Evolutionary conservation across 2,329 filamentous ascomycete species (phyloP).

Genomic region (Xylaria digitata): DNA sequence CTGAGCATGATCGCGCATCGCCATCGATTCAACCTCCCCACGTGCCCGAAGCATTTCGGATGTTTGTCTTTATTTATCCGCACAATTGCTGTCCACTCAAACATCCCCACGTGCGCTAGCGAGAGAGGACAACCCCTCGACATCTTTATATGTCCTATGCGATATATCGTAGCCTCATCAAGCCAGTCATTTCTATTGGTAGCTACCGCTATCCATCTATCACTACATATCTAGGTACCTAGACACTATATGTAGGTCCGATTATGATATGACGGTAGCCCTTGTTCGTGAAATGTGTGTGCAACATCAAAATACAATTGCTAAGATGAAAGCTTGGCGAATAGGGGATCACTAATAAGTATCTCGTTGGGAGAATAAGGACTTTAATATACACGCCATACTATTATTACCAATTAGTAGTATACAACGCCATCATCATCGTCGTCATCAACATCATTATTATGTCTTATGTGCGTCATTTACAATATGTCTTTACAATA

Average conservation of each 20-base stretch:
- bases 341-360: neutral
- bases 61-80: neutral
- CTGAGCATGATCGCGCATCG: no score
- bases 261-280: no score
- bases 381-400: neutral
- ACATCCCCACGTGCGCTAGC: conserved; percentile 29
- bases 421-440: neutral
- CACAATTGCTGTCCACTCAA: conserved; percentile 18
- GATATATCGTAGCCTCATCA: no score
- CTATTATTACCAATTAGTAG: neutral
- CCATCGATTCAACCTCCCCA: conserved; percentile 4
- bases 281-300: no score
- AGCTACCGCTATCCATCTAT: no score
- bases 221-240: no score
- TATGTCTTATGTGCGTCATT: neutral
- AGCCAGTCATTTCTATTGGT: no score
- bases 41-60: neutral
- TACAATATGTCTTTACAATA: neutral
- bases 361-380: neutral
- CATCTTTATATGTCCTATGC: neutral
- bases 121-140: no score
- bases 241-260: no score
- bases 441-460: neutral
- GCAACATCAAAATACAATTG: no score
- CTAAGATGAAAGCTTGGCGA: no score